phyloP scores from a whole-genome alignment of 2,329 filamentous ascomycete species.

The Coleophoma cylindrospora region DNA sequence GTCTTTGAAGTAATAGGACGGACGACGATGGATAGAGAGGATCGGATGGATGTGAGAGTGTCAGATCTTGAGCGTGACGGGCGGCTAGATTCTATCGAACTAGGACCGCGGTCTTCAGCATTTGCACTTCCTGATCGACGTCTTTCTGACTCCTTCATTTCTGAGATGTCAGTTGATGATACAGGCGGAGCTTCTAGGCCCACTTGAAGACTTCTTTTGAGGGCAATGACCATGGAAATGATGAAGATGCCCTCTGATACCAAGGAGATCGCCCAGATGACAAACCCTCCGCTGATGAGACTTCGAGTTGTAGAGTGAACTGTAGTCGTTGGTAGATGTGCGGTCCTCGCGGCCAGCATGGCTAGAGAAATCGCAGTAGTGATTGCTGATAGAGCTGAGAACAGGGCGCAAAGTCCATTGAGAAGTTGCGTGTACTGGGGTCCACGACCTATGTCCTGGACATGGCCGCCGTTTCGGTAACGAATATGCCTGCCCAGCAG shows the following conservation, averaged over 20 bases:
- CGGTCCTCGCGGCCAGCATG: slow-evolving; percentile 13
- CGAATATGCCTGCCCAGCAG: slow-evolving; percentile 20
- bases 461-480: slow-evolving; percentile 19
- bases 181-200: slow-evolving; percentile 6
- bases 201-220: slow-evolving; percentile 20
- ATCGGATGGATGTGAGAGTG: slow-evolving; percentile 41
- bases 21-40: slow-evolving; percentile 41
- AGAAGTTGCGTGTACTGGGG: slow-evolving; percentile 21
- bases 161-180: slow-evolving; percentile 11
- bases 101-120: slow-evolving; percentile 8
- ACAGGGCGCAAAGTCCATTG: slow-evolving; percentile 17
- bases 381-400: slow-evolving; percentile 18
- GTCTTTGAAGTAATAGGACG: slow-evolving; percentile 54
- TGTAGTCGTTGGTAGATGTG: slow-evolving; percentile 13
- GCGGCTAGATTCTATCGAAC: slow-evolving; percentile 30
- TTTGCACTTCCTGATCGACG: slow-evolving; percentile 9
- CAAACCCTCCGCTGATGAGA: slow-evolving; percentile 20
- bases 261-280: slow-evolving; percentile 21
- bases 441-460: slow-evolving; percentile 18
- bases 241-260: slow-evolving; percentile 21
- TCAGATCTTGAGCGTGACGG: slow-evolving; percentile 39
- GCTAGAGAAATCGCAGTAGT: slow-evolving; percentile 19
- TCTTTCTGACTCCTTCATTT: slow-evolving; percentile 14
- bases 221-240: slow-evolving; percentile 20
- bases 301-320: slow-evolving; percentile 11